Conservation (phyloP, 2,329 filamentous ascomycete species). For the Alternaria incomplexa region DNA sequence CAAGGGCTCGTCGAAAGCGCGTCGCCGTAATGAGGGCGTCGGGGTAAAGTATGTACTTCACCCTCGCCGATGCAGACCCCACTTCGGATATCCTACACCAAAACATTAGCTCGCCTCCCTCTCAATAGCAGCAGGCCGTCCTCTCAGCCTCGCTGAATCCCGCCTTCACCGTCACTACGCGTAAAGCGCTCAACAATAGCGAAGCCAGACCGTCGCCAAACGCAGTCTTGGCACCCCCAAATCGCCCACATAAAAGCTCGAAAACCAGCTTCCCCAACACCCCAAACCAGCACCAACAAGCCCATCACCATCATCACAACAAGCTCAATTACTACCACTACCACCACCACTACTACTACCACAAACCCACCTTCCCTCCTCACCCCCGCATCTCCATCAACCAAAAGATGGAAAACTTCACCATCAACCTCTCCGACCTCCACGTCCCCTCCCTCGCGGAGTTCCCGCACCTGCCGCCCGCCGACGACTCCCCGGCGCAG, state of each 20-base stretch:
- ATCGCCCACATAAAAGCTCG: background rate
- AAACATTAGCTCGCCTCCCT: background rate
- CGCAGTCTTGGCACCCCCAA: background rate
- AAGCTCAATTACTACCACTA: background rate
- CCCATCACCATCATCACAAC: background rate
- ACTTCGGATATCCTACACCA: background rate
- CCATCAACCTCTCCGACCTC: background rate
- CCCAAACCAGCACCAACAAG: background rate
- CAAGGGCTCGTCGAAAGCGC: background rate
- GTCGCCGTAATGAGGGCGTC: background rate
- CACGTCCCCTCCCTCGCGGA: background rate
- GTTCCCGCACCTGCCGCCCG: background rate
- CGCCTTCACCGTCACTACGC: background rate
- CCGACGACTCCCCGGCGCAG: background rate
- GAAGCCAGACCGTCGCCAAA: background rate
- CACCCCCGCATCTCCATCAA: background rate
- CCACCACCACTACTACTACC: background rate
- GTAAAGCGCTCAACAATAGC: background rate
- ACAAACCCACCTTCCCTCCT: background rate
- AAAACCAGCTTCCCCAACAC: background rate
- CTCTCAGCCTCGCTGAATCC: background rate
- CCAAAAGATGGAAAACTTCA: background rate
- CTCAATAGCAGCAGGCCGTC: background rate
- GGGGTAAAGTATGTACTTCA: background rate
- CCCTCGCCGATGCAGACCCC: background rate